Evolutionary conservation across 495 filamentous ascomycete genomes (phyloP).

Genomic region (Glonium stellatum): DNA sequence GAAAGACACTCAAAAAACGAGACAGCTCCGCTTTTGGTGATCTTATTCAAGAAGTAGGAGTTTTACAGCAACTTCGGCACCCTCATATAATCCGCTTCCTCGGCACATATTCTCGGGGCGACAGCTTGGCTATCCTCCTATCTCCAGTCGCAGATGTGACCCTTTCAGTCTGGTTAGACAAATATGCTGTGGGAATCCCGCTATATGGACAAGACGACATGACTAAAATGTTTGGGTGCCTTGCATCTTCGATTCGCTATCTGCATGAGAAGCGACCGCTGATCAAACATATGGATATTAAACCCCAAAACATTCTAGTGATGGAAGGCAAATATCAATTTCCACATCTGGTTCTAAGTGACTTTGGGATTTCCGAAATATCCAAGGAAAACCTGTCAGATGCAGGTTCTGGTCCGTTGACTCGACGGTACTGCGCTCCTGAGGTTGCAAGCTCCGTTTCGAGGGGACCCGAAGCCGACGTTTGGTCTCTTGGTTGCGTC

Average conservation of each 20-base stretch:
- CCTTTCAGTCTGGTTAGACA: conserved; percentile 21
- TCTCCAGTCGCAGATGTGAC: conserved; percentile 25
- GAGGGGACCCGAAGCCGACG: conserved; percentile 23
- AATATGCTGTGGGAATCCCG: conserved; percentile 1
- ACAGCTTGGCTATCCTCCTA: conserved; percentile 26
- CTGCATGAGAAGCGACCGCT: conserved; percentile 26
- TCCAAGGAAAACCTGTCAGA: not conserved
- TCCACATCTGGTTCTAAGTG: conserved; percentile 22
- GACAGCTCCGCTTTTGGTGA: conserved; percentile 13
- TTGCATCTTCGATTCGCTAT: conserved; percentile 21
- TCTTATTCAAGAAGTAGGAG: conserved; percentile 22
- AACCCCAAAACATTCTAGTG: conserved; percentile 30
- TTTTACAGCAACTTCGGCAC: conserved; percentile 28
- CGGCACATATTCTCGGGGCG: conserved; percentile 20
- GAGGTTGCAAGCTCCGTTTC: conserved; percentile 13
- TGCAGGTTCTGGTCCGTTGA: conserved; percentile 7
- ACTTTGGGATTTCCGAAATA: conserved; percentile 25
- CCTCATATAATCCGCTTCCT: conserved; percentile 27
- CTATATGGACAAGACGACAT: conserved; percentile 7
- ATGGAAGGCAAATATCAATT: conserved; percentile 15
- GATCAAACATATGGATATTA: conserved; percentile 29
- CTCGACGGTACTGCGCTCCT: conserved; percentile 26
- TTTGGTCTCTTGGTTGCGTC: conserved; percentile 29
- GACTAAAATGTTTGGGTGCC: conserved; percentile 24
- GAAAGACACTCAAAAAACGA: conserved; percentile 26